Conservation (phyloP, 768 basidiomycete species). For the Collybiopsis confluens region DNA sequence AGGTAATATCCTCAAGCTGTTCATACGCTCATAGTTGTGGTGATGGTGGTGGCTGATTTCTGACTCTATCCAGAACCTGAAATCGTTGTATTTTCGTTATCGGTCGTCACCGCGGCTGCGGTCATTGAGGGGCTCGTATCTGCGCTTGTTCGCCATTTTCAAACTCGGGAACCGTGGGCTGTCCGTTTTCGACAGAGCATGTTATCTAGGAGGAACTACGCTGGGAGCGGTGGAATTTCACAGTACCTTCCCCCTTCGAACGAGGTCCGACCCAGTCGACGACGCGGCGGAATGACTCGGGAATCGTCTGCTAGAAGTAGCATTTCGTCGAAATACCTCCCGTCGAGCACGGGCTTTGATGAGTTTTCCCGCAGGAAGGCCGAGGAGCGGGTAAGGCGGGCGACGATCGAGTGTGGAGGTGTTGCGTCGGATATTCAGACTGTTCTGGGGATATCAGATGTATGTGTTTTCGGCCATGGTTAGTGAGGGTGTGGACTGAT, state of each 20-base stretch:
- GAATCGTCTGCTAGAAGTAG: not conserved
- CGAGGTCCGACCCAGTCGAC: no score
- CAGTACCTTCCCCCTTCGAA: no score
- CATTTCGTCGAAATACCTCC: not conserved
- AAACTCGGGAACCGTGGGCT: slow-evolving; percentile 26
- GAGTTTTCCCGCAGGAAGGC: not conserved
- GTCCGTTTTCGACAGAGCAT: not conserved
- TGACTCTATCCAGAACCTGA: slow-evolving; percentile 39
- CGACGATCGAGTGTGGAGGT: slow-evolving; percentile 6
- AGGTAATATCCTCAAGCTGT: no score
- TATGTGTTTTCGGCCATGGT: not conserved
- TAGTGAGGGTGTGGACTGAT: not conserved
- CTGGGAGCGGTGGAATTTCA: not conserved
- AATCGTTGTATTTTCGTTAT: slow-evolving; percentile 47
- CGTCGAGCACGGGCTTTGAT: not conserved
- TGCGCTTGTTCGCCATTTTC: slow-evolving; percentile 33
- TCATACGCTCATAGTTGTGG: no score
- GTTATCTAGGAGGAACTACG: not conserved
- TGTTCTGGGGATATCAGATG: slow-evolving; percentile 2
- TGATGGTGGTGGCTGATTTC: not conserved
- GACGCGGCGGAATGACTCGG: no score
- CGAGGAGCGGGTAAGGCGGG: slow-evolving; percentile 1
- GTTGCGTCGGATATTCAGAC: slow-evolving; percentile 3
- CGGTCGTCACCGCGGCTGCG: slow-evolving; percentile 49
- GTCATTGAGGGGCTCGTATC: slow-evolving; percentile 41